phyloP scores from a whole-genome alignment of 2,329 filamentous ascomycete genomes.

The Ophiostoma novo-ulmi region DNA sequence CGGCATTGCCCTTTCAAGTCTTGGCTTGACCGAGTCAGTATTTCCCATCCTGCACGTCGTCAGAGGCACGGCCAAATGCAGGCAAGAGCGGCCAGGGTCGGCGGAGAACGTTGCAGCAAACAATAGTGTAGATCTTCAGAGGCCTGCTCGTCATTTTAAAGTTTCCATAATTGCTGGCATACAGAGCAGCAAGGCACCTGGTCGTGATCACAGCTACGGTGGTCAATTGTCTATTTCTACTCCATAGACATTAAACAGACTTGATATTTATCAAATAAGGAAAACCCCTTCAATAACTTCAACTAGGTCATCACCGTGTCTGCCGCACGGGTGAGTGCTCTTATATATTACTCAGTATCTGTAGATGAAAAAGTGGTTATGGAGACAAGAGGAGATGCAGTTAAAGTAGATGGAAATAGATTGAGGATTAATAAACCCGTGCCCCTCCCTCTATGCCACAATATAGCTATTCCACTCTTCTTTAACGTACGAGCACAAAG shows the following conservation, averaged over 20 bases:
- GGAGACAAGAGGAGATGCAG: conserved; percentile 3
- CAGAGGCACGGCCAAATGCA: neutral
- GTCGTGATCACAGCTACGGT: conserved; percentile 10
- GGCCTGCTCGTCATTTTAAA: conserved; percentile 2
- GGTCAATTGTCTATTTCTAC: neutral
- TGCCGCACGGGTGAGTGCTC: neutral
- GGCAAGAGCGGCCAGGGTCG: conserved; percentile 7
- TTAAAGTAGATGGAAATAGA: neutral
- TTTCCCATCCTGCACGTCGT: conserved; percentile 5
- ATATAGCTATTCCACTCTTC: neutral
- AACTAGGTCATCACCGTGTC: neutral
- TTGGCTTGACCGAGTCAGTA: conserved; percentile 3
- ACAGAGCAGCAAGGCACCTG: conserved; percentile 11
- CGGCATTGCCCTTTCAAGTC: neutral
- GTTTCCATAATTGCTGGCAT: conserved; percentile 2
- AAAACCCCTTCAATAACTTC: neutral
- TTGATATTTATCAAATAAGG: no score
- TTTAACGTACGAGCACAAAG: neutral
- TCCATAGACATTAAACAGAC: no score
- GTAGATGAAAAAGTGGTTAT: neutral
- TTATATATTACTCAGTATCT: neutral
- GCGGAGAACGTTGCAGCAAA: conserved; percentile 6
- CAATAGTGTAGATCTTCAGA: neutral
- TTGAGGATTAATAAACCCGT: neutral
- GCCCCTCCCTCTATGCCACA: conserved; percentile 11